Percentiles rank a stretch among this genome's conserved stretches.
Evolutionary conservation across 768 basidiomycete species (phyloP).

Genomic region (Hemileccinum rubropunctum): DNA sequence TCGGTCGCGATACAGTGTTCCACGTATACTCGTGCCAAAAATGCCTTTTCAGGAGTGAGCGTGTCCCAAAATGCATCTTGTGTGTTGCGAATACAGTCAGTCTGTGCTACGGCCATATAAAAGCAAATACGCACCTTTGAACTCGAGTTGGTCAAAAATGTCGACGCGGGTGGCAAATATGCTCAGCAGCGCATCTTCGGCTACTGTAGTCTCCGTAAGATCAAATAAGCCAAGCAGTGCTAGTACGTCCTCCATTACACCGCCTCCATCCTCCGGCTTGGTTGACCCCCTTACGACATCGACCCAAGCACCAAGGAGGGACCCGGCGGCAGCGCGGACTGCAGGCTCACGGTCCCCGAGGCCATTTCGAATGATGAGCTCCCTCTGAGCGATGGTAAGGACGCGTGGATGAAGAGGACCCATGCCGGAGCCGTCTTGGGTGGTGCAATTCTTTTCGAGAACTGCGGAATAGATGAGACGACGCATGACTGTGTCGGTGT

Average conservation of each 20-base stretch:
- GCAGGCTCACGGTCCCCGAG: constrained; percentile 79
- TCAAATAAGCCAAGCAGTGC: constrained; percentile 60
- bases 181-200: constrained; percentile 71
- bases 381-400: constrained; percentile 70
- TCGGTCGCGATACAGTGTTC: constrained; percentile 67
- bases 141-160: constrained; percentile 64
- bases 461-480: constrained; percentile 67
- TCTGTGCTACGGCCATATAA: background rate
- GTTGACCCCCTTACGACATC: constrained; percentile 44
- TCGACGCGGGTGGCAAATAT: constrained; percentile 66
- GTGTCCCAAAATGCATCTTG: constrained; percentile 70
- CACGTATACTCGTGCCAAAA: constrained; percentile 80
- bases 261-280: constrained; percentile 37
- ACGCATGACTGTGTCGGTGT: constrained; percentile 73
- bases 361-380: constrained; percentile 76
- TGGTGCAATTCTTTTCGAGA: constrained; percentile 44
- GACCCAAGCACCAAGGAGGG: constrained; percentile 75
- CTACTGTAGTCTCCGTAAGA: constrained; percentile 53
- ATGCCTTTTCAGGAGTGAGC: constrained; percentile 72
- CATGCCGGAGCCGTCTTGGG: constrained; percentile 34
- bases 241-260: constrained; percentile 38
- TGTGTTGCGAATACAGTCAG: background rate
- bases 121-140: constrained; percentile 53
- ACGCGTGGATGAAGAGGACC: constrained; percentile 61
- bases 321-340: constrained; percentile 70